Evolutionary conservation across 495 filamentous ascomycete species (phyloP), one percentile per base, ranked within the genome.

Genomic region (Penicillium arizonense): DNA sequence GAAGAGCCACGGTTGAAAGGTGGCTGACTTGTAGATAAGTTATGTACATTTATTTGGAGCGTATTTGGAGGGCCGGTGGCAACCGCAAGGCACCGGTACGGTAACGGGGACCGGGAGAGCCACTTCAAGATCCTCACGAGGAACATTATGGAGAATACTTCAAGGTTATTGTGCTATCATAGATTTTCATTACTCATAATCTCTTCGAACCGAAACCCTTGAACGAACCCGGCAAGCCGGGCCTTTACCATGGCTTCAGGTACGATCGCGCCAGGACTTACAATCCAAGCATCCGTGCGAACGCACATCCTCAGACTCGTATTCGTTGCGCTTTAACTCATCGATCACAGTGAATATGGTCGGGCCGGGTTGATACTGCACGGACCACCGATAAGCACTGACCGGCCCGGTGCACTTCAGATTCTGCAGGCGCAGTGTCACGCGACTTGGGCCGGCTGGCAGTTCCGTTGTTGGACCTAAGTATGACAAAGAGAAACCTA

Each of bases 61-160:
- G 21, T 30, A 43, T 36, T 39, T 28, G 47, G 10, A 53, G 54
- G 18, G 28, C 61, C 61, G 61, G 61, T 63, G 61, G 61, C 61
- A 63, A 63, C 53, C 57, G 56, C 53, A 41, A 55, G 47, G 33
- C 20, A 56, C 57, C 61, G 57, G 61, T 61, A 61, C 61, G 61
- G 61, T 60, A 52, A 26, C 32, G 13, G 39, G 24, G 44, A 26
- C 43, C 43, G 44, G 42, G 11, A 39, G 8, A 14, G 21, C 21
- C 34, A 23, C 33, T 33, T 47, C 33, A 10, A 26, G 18, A 24
- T 16, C 24, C n/a, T 18, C 21, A 35, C 8, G 33, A n/a, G 4
- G 36, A 38, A 14, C 18, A 30, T 9, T 30, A 30, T 30, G 28
- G 28, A 30, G 28, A 7, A 30, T 30, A 30, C 28, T 30, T 30